phyloP scores from a whole-genome alignment of 768 basidiomycete species.

The Phaeolepiota aurea region DNA sequence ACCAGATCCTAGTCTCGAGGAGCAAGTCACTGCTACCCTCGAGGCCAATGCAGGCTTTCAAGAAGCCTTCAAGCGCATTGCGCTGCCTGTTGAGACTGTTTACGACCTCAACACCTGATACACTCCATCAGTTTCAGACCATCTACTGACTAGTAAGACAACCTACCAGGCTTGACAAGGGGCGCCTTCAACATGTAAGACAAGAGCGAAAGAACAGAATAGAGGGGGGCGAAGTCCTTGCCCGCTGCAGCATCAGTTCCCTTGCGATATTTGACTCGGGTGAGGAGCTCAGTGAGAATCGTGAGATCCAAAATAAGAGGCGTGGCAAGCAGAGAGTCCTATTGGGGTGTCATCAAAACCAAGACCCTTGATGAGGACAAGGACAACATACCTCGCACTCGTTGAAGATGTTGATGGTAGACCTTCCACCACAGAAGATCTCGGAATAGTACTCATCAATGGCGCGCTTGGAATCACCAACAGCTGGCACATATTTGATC shows the following conservation, averaged over 20 bases:
- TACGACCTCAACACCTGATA: conserved; percentile 74
- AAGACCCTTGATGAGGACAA: conserved; percentile 1
- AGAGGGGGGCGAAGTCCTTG: conserved; percentile 72
- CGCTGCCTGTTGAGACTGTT: conserved; percentile 95
- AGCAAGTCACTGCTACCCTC: conserved; percentile 80
- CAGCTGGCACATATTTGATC: conserved; percentile 95
- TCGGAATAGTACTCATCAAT: conserved; percentile 99
- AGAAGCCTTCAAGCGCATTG: conserved; percentile 86
- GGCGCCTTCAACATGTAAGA: conserved; percentile 98
- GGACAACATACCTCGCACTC: conserved; percentile 72
- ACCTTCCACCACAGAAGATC: conserved; percentile 92
- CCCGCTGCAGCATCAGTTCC: conserved; percentile 18
- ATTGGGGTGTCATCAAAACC: conserved; percentile 8
- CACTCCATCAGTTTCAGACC: background rate
- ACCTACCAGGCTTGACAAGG: conserved; percentile 82
- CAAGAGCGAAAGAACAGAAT: conserved; percentile 87
- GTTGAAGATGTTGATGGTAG: conserved; percentile 95
- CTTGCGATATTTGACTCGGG: conserved; percentile 85
- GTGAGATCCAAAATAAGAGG: conserved; percentile 92
- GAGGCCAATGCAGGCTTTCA: conserved; percentile 89
- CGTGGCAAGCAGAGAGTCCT: conserved; percentile 94
- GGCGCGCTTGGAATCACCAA: conserved; percentile 97
- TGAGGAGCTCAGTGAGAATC: conserved; percentile 90
- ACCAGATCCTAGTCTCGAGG: conserved; percentile 87
- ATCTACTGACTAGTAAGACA: background rate